Evolutionary conservation across 2,329 filamentous ascomycete genomes (phyloP), one percentile per base, ranked within the genome.

Genomic region (Fusarium sp.): DNA sequence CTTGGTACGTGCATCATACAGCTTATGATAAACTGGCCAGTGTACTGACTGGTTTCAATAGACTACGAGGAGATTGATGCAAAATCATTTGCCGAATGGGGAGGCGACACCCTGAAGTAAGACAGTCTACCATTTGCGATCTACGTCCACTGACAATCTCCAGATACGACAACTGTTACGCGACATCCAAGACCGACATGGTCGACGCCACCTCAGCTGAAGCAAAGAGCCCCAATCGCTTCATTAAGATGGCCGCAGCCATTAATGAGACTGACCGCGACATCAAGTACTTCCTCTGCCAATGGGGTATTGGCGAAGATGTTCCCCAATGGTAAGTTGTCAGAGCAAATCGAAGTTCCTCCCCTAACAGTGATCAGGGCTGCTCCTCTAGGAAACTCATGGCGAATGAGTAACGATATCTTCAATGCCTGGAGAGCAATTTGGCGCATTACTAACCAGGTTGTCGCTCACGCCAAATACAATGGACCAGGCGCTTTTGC

Each of bases 391-490:
- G 85, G 85, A 3, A 84, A 87, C 49, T 82, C 83, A 1, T 88
- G 86, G 83, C 80, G 87, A 47, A 88, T 89, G 64, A 86, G 85
- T 61, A 88, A 89, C 67, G 87, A 89, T 70, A 88, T 89, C 58
- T 86, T 84, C 62, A 85, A 86, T 44, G 81, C 81, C 20, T 89
- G 87, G 87, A 81, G 84, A 28, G 84, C 82, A 41, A 85, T 89
- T 49, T 88, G 84, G 82, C 83, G 87, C 2, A 88, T 87, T 20
- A 81, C 85, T 18, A 89, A 89, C 70, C 85, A 89, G 65, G 85
- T 83, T 5, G 85, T 86, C 0, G 86, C 86, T 3, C 85, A 86
- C 62, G 82, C 82, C 12, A 81, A 80, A 42, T 82, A 85, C 47
- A 86, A 85, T 2, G 80, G 79, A 0, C 81, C 83, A 0, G 87